Percentiles rank a stretch among this genome's conserved stretches.
These are phyloP conservation scores for Dalechampia spathulata DNA, from an alignment of 441 rosid genomes.

Conservation along the genomic window DNA sequence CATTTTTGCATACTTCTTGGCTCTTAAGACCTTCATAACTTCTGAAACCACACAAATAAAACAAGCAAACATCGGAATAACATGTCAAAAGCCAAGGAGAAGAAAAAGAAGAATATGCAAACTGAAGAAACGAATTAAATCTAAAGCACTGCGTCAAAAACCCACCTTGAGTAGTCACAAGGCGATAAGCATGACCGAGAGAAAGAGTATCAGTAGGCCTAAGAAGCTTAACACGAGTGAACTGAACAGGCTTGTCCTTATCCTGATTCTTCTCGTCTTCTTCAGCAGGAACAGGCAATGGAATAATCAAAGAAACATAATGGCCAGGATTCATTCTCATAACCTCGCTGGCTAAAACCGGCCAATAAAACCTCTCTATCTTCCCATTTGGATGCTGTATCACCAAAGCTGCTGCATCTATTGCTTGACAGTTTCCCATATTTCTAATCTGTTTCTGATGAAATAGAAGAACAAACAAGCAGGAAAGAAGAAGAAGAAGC, in stretches of 20 bases:
- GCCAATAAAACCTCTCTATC: slow-evolving; percentile 73
- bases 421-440: slow-evolving; percentile 96
- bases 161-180: slow-evolving; percentile 82
- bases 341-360: slow-evolving; percentile 59
- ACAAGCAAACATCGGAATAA: no score
- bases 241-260: slow-evolving; percentile 43
- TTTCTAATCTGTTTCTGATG: background rate
- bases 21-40: slow-evolving; percentile 75
- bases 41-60: slow-evolving; percentile 29
- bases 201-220: slow-evolving; percentile 69
- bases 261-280: slow-evolving; percentile 5
- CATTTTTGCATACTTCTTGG: slow-evolving; percentile 69
- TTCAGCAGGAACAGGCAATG: slow-evolving; percentile 37
- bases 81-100: background rate
- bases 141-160: background rate
- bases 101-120: background rate
- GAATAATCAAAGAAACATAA: slow-evolving; percentile 87
- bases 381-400: slow-evolving; percentile 84
- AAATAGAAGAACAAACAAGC: slow-evolving; percentile 3
- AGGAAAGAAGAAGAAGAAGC: background rate
- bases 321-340: slow-evolving; percentile 88
- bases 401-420: slow-evolving; percentile 90
- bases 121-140: background rate
- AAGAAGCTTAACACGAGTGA: slow-evolving; percentile 92
- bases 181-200: slow-evolving; percentile 94